These are phyloP conservation scores for Chamaecyparis obtusa DNA, from an alignment of 75 land plant genomes.

Conservation along the genomic window DNA sequence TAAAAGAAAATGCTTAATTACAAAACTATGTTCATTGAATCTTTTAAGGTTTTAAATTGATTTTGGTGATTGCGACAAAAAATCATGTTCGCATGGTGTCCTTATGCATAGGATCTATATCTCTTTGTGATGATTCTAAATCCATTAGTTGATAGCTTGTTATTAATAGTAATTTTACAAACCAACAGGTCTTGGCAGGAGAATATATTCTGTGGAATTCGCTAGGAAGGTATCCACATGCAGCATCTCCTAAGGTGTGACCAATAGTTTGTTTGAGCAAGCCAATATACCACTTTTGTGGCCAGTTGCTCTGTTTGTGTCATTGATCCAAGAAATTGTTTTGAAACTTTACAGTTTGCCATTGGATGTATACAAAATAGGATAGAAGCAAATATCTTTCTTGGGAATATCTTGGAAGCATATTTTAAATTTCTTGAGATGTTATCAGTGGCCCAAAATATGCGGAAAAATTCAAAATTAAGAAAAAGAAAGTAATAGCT, in stretches of 20 bases:
- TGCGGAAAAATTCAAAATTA: no score
- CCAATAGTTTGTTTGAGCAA: not conserved
- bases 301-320: not conserved
- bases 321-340: not conserved
- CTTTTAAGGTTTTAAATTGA: no score
- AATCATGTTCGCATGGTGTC: not conserved
- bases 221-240: conserved; percentile 84
- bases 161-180: conserved; percentile 8
- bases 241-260: conserved; percentile 35
- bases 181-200: conserved; percentile 66
- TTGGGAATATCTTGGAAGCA: no score
- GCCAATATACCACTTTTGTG: not conserved
- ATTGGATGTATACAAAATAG: not conserved
- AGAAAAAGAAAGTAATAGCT: no score
- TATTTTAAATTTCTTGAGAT: not conserved
- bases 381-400: no score
- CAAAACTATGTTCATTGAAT: not conserved
- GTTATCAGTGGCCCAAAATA: no score
- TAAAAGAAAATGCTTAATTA: not conserved
- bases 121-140: conserved; percentile 1
- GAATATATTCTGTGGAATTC: conserved; percentile 97
- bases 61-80: not conserved
- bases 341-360: not conserved
- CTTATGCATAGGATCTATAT: not conserved
- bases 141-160: not conserved